Evolutionary conservation across 495 filamentous ascomycete genomes (phyloP), one percentile per base, ranked within the genome.

Genomic region (Penicillium manginii): DNA sequence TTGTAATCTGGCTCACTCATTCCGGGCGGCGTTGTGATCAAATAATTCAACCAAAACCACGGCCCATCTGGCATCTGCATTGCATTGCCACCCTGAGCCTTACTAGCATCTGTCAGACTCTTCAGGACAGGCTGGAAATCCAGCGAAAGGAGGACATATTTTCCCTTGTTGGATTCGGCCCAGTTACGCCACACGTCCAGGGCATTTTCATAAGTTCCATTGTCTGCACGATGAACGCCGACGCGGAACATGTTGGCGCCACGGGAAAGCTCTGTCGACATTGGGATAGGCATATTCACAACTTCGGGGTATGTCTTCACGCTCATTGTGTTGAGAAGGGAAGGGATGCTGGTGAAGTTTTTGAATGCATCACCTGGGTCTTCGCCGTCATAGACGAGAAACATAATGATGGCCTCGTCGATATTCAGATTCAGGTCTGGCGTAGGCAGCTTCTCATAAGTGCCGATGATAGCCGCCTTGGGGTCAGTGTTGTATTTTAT

Each of bases 61-160:
- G 71, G 71, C 10, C 71, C 71, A 42, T 74, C 71, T 2, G 72
- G 71, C 70, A 74, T 74, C 35, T 72, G 60, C 72, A 74, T 73
- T 22, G 71, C 70, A 47, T 74, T 74, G 2, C 70, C 72, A 5
- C 71, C 70, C 40, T 72, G 72, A 1, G 65, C 60, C 31, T 69
- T 71, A 51, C 71, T 74, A 8, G 71, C 70, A 45, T 74, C 71
- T 1, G 71, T 74, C 57, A 74, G 42, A 47, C 67, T 71, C 26
- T 60, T 59, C 12, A 70, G 70, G 2, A 74, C 64, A 5, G 71
- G 71, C 55, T 74, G 67, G 54, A 67, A 74, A 35, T 74, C 71
- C 19, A 74, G 47, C 1, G 69, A 72, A 1, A 68, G 66, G 11
- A 71, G 59, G 3, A 45, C 22, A 46, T 73, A 74, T 60, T 60